Evolutionary conservation across 768 basidiomycete species (phyloP).

Genomic region (Psilocybe cyanescens): DNA sequence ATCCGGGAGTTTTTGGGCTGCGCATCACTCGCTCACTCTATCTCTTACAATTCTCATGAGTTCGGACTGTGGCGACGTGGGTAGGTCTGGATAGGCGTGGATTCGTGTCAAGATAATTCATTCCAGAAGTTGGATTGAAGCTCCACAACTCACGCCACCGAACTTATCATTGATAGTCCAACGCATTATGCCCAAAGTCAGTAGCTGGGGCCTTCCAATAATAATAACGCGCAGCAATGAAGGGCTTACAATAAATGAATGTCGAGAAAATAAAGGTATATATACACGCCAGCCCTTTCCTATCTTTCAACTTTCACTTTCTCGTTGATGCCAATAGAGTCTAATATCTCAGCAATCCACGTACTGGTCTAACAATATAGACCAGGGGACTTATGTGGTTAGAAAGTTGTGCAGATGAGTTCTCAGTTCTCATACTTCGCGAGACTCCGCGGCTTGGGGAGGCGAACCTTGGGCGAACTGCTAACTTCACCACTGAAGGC

Average conservation of each 20-base stretch:
- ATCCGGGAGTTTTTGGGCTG: background rate
- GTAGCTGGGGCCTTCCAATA: background rate
- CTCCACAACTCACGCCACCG: background rate
- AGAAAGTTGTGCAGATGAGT: background rate
- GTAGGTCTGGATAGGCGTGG: background rate
- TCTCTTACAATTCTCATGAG: background rate
- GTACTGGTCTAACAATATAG: background rate
- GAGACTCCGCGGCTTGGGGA: background rate
- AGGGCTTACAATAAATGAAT: background rate
- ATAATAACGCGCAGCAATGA: background rate
- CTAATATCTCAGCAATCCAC: background rate
- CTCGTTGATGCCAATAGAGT: background rate
- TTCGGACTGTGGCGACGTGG: background rate
- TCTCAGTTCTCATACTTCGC: background rate
- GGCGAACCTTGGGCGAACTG: too few relatives aligned
- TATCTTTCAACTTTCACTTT: background rate
- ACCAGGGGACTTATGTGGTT: background rate
- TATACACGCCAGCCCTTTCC: background rate
- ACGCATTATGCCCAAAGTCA: background rate
- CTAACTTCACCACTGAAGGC: too few relatives aligned
- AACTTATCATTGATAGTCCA: background rate
- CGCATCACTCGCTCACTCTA: background rate
- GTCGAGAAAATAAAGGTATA: background rate
- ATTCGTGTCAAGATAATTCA: background rate
- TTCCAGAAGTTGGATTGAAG: background rate